These are phyloP conservation scores for Ottelia alismoides DNA, from an alignment of 106 monocot species.

Conservation along the genomic window DNA sequence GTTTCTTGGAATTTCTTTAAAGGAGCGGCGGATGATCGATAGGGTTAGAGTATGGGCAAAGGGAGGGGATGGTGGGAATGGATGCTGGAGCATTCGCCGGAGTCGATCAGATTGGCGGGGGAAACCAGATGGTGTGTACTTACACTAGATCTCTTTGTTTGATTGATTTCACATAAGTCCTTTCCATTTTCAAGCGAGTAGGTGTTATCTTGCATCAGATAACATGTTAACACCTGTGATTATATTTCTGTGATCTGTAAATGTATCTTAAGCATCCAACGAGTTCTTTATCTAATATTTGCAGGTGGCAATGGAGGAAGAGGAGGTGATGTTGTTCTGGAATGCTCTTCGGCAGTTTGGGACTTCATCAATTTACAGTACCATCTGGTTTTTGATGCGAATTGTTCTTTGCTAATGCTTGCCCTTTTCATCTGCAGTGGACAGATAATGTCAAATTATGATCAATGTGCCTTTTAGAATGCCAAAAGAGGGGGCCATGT, in stretches of 20 bases:
- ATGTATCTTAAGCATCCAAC: neutral
- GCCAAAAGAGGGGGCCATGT: conserved; percentile 71
- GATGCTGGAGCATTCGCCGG: conserved; percentile 62
- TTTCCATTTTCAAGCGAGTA: too few relatives aligned
- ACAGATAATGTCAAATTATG: too few relatives aligned
- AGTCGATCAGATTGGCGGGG: conserved; percentile 58
- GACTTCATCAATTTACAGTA: conserved; percentile 91
- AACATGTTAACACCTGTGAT: neutral
- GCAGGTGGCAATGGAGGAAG: conserved; percentile 96
- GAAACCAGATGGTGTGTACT: conserved; percentile 56
- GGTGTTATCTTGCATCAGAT: neutral
- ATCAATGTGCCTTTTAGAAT: conserved; percentile 67
- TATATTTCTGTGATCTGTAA: neutral
- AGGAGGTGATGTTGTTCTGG: conserved; percentile 90
- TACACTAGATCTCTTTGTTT: neutral
- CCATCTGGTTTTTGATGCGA: conserved; percentile 81
- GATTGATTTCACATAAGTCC: neutral
- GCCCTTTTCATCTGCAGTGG: too few relatives aligned
- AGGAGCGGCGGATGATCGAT: conserved; percentile 92
- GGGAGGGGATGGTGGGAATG: conserved; percentile 91
- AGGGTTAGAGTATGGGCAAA: conserved; percentile 68
- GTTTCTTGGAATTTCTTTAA: neutral
- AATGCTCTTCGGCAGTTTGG: conserved; percentile 82
- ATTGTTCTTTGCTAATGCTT: neutral
- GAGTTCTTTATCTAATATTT: too few relatives aligned